A percentile compares a stretch with the other conserved stretches of the same genome.
phyloP scores from a whole-genome alignment of 192 early-diverging fungal genomes.

The Entrophospora sp. region DNA sequence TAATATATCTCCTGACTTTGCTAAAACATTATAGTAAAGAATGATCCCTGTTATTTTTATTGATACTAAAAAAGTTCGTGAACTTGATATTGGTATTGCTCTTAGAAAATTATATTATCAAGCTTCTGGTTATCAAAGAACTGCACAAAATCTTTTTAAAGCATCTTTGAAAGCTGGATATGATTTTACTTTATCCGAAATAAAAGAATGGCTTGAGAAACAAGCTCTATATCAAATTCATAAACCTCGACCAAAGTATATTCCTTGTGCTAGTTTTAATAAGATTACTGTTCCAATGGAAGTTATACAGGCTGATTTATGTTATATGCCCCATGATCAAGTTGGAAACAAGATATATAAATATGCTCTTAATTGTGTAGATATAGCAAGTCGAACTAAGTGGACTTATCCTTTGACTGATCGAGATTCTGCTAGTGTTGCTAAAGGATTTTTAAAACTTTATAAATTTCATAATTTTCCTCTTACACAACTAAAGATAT shows the following conservation, averaged over 20 bases:
- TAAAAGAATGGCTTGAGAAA: background rate
- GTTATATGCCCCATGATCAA: no score
- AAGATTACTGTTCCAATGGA: no score
- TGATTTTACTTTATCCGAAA: background rate
- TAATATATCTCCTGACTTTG: no score
- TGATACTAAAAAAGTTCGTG: background rate
- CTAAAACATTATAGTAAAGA: background rate
- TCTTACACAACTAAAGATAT: background rate
- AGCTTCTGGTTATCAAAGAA: background rate
- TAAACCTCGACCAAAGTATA: background rate
- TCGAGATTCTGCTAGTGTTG: no score
- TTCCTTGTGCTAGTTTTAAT: background rate
- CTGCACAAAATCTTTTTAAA: background rate
- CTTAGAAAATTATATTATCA: background rate
- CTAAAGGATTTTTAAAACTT: background rate
- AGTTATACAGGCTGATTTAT: no score
- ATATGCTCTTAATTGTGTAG: no score
- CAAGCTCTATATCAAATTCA: background rate
- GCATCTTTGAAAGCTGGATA: background rate
- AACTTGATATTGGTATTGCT: background rate
- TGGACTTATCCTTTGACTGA: no score
- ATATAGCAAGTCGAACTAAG: no score
- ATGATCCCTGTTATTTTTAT: background rate
- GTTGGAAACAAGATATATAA: background rate
- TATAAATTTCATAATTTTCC: background rate